Evolutionary conservation across 495 filamentous ascomycete species (phyloP), one percentile per base, ranked within the genome.

Genomic region (Hapsidospora chrysogenum): DNA sequence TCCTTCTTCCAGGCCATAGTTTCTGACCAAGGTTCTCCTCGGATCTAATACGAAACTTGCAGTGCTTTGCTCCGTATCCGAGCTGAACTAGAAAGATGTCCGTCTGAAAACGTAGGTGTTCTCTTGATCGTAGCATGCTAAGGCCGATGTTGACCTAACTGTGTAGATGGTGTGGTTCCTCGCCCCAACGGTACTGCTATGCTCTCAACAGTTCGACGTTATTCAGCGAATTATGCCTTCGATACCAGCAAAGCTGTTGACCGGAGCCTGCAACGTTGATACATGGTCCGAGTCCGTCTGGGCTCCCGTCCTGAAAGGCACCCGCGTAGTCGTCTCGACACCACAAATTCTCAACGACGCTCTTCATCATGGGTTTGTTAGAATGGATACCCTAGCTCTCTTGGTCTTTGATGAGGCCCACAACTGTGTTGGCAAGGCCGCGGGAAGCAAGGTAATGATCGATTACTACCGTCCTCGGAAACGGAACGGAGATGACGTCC

Each of bases 321-420:
- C 80, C 9, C 66, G 70, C 8, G 63, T 94, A 14, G 76, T 92
- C 10, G 66, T 92, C 4, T 85, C 81, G 5, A 87, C 85, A 0
- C 70, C 78, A 44, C 69, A 76, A 32, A 50, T 95, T 13, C 67
- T 96, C 18, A 53, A 73, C 4, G 85, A 94, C 57, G 84, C 85
- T 2, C 58, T 92, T 33, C 60, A 53, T 7, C 85, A 94, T 58
- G 23, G 23, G 11, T 92, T 94, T 49, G 74, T 95, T 6, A 61
- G 46, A 13, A 71, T 95, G 41, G 50, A 62, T 1, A 57, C 61
- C 0, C 48, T 96, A 20, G 57, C 72, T 14, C 56, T 97, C 1
- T 54, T 97, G 15, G 63, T 95, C 1, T 86, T 94, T 40, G 87
- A 97, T 47, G 87, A 97, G 73, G 81, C 78, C 9, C 82, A 89